phyloP scores from a whole-genome alignment of 257 asterid species.

The Solanum pimpinellifolium region DNA sequence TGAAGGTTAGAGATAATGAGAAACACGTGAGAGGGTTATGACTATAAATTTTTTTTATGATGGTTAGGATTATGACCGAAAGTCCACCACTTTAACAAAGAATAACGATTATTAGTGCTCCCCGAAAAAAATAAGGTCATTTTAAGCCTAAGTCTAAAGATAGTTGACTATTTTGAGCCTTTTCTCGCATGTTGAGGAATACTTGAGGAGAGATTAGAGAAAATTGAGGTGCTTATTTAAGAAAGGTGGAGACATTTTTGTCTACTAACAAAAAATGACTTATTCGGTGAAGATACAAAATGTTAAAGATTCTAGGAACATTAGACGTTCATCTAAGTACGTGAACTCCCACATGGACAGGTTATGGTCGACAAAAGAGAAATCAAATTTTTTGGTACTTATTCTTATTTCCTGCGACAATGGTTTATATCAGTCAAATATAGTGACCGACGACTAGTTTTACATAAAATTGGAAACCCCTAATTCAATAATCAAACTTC shows the following conservation, averaged over 20 bases:
- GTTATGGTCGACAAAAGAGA: not conserved
- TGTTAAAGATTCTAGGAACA: not conserved
- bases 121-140: not conserved
- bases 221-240: not conserved
- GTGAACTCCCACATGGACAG: not conserved
- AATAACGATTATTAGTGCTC: not conserved
- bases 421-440: not conserved
- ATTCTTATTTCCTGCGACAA: not conserved
- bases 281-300: not conserved
- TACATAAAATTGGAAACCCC: not conserved
- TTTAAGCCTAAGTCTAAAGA: not conserved
- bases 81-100: not conserved
- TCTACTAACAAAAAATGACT: not conserved
- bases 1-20: not conserved
- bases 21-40: not conserved
- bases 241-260: not conserved
- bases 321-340: not conserved
- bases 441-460: not conserved
- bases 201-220: not conserved
- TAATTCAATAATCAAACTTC: not conserved
- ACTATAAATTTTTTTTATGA: not conserved
- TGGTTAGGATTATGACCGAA: not conserved
- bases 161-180: not conserved
- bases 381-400: not conserved
- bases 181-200: not conserved